Base-by-base conservation (phyloP, 495 filamentous ascomycete species). In the Lasiosphaeriaceae sp. region DNA sequence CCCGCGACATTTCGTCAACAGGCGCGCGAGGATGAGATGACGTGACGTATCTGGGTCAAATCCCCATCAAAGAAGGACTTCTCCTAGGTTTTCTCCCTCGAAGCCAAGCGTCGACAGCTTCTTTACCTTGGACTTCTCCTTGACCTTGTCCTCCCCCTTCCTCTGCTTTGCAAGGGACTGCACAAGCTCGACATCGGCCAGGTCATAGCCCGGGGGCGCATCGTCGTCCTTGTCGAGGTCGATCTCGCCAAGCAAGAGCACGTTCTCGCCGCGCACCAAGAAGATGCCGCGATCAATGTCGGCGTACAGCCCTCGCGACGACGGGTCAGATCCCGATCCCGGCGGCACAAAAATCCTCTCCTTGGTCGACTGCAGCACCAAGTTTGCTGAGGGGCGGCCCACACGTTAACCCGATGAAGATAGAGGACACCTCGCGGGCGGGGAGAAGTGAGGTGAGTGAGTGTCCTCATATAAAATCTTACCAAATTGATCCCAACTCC, bases 401-500 rank as follows among this genome's bases (percentile, higher is more conserved):
- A 3, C 26, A 31, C 9, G 26, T 31, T 31, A 31, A 31, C 9
- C n/a, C n/a, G n/a, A n/a, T n/a, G n/a, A n/a, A n/a, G n/a, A n/a
- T n/a, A n/a, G n/a, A n/a, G n/a, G n/a, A n/a, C n/a, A n/a, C n/a
- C n/a, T n/a, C n/a, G n/a, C n/a, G n/a, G n/a, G n/a, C n/a, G n/a
- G n/a, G n/a, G n/a, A n/a, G n/a, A n/a, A n/a, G n/a, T n/a, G n/a
- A n/a, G n/a, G n/a, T n/a, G n/a, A n/a, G n/a, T n/a, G n/a, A n/a
- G n/a, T n/a, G n/a, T n/a, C n/a, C n/a, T n/a, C n/a, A n/a, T n/a
- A 31, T 3, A 31, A 31, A 31, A 4, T 9, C 80, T 63, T 86
- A 94, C 92, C 92, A 67, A 96, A 97, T 71, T 98, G 94, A 74
- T 98, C 94, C 92, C 95, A 98, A 66, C 90, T 96, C 61, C 94